Conservation (phyloP, 768 basidiomycete genomes). For the Rhizopogon vesiculosus region DNA sequence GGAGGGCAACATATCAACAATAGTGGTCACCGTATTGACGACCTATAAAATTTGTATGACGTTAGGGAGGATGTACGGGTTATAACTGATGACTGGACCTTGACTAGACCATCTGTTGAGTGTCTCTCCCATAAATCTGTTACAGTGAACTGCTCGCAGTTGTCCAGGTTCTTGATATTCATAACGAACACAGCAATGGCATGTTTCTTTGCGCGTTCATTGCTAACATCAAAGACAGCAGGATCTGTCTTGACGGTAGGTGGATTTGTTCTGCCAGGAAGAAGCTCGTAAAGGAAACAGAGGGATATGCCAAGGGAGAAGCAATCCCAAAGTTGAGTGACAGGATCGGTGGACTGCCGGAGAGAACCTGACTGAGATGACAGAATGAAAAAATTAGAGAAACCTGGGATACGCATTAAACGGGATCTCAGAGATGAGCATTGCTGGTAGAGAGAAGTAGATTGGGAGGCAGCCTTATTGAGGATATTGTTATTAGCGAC, state of each 20-base stretch:
- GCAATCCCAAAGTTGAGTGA: slow-evolving; percentile 91
- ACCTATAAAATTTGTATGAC: slow-evolving; percentile 45
- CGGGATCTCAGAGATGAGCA: slow-evolving; percentile 74
- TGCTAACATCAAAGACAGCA: slow-evolving; percentile 57
- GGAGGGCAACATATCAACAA: slow-evolving; percentile 72
- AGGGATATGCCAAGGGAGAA: slow-evolving; percentile 91
- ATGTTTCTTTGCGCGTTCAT: slow-evolving; percentile 84
- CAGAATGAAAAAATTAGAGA: slow-evolving; percentile 63
- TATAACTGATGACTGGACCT: slow-evolving; percentile 47
- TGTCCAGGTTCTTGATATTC: slow-evolving; percentile 67
- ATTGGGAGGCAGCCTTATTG: slow-evolving; percentile 85
- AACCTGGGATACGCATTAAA: slow-evolving; percentile 74
- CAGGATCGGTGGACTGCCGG: slow-evolving; percentile 84
- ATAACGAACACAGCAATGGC: slow-evolving; percentile 91
- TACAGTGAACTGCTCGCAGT: slow-evolving; percentile 83
- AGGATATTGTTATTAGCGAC: slow-evolving; percentile 80
- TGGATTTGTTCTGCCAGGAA: slow-evolving; percentile 37
- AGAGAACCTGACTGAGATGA: slow-evolving; percentile 50
- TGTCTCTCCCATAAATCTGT: slow-evolving; percentile 88
- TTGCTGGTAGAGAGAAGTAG: slow-evolving; percentile 89
- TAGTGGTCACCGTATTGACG: slow-evolving; percentile 80
- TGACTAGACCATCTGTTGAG: slow-evolving; percentile 92
- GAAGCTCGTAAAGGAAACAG: slow-evolving; percentile 94
- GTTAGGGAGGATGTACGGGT: not conserved
- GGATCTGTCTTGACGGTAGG: slow-evolving; percentile 59